Conservation (phyloP, 106 monocot genomes). For the Dendrobium catenatum region DNA sequence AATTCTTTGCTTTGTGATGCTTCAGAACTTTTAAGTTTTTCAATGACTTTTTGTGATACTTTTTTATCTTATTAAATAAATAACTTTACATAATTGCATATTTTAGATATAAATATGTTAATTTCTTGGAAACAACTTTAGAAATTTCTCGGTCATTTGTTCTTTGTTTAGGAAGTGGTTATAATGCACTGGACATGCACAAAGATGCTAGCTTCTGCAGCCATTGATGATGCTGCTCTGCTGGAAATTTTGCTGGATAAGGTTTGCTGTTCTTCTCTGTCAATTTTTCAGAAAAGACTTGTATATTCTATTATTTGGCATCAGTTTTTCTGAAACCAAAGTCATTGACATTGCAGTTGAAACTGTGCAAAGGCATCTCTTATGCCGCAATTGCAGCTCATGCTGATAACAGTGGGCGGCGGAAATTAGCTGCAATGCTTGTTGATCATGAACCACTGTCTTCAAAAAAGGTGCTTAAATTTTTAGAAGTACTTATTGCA, state of each 20-base stretch:
- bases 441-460: constrained; percentile 80
- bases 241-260: constrained; percentile 86
- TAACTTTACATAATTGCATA: not conserved
- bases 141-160: not conserved
- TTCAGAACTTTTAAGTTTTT: not conserved
- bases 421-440: constrained; percentile 87
- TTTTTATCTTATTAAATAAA: not conserved
- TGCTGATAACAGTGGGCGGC: constrained; percentile 74
- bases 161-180: constrained; percentile 78
- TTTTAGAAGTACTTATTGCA: not conserved
- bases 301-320: not conserved
- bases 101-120: not conserved
- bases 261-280: constrained; percentile 29
- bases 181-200: constrained; percentile 97
- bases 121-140: not conserved
- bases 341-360: constrained; percentile 56
- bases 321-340: constrained; percentile 13
- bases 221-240: constrained; percentile 55
- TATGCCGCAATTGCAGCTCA: constrained; percentile 92
- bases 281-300: not conserved
- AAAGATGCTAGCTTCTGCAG: constrained; percentile 74
- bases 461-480: constrained; percentile 62
- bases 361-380: constrained; percentile 84
- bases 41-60: not conserved
- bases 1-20: not conserved